phyloP scores from a whole-genome alignment of 2,329 filamentous ascomycete species.

The Pestalotiopsis sp. region DNA sequence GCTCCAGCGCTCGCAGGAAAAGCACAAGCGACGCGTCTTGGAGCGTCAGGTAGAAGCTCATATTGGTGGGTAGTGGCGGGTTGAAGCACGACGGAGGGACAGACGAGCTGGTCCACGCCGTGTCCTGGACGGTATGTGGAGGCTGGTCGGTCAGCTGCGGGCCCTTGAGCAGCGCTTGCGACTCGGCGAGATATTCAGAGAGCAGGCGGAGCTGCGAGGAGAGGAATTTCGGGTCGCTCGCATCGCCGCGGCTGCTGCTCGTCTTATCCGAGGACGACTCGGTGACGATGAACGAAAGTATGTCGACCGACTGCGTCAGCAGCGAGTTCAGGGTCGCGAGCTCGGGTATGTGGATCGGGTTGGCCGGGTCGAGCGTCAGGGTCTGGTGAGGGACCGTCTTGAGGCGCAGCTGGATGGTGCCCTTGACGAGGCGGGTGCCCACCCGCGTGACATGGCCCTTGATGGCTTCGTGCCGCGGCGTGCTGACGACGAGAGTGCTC shows the following conservation, averaged over 20 bases:
- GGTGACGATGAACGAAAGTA: conserved; percentile 77
- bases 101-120: conserved; percentile 31
- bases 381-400: conserved; percentile 62
- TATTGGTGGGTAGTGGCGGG: conserved; percentile 54
- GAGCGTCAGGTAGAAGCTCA: conserved; percentile 76
- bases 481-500: conserved; percentile 87
- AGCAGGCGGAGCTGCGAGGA: conserved; percentile 59
- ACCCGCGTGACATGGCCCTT: conserved; percentile 92
- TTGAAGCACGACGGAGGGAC: conserved; percentile 30
- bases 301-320: conserved; percentile 81
- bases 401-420: conserved; percentile 77
- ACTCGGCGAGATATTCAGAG: conserved; percentile 55
- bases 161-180: conserved; percentile 59
- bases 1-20: conserved; percentile 70
- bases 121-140: conserved; percentile 13
- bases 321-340: conserved; percentile 74
- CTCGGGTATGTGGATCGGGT: conserved; percentile 65
- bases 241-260: conserved; percentile 44
- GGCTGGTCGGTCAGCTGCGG: conserved; percentile 41
- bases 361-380: conserved; percentile 48
- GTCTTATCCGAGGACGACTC: conserved; percentile 55
- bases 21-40: conserved; percentile 72
- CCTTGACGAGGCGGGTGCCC: conserved; percentile 89
- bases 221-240: conserved; percentile 53
- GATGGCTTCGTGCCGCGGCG: conserved; percentile 81